Conservation (phyloP, 2,329 filamentous ascomycete genomes). For the Pseudogymnoascus sp. region DNA sequence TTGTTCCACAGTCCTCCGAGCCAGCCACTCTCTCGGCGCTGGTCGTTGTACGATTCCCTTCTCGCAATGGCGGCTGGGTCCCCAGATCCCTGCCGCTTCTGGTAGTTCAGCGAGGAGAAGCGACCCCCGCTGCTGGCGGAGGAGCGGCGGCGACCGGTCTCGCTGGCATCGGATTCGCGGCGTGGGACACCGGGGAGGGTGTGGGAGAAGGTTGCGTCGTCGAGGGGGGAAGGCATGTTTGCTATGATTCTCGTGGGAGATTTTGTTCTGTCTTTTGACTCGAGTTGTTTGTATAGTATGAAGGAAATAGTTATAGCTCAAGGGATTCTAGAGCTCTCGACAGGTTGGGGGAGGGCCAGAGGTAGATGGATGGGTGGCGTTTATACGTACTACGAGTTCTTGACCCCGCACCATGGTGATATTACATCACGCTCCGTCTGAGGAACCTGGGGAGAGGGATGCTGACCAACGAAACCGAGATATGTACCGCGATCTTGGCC, state of each 20-base stretch:
- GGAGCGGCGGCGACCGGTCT: background rate
- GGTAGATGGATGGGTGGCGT: background rate
- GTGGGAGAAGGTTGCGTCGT: background rate
- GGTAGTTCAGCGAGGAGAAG: background rate
- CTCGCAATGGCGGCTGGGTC: background rate
- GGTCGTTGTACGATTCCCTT: conserved; percentile 5
- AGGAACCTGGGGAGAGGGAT: background rate
- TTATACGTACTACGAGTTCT: conserved; percentile 6
- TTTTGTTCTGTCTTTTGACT: background rate
- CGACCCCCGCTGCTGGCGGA: background rate
- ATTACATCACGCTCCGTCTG: conserved; percentile 1
- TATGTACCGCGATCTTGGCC: background rate
- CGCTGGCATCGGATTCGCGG: background rate
- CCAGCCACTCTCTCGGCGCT: conserved; percentile 1
- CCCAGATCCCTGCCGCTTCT: background rate
- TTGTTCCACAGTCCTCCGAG: conserved; percentile 33
- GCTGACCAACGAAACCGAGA: background rate
- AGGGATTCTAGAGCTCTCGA: background rate
- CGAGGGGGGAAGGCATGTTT: conserved; percentile 2
- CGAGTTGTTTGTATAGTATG: background rate
- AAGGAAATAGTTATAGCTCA: background rate
- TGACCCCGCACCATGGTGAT: background rate
- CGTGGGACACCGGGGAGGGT: background rate
- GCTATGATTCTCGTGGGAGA: background rate
- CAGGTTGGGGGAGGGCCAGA: background rate